phyloP scores from a whole-genome alignment of 202 grass and related monocot genomes.

The Carex sylvatica region DNA sequence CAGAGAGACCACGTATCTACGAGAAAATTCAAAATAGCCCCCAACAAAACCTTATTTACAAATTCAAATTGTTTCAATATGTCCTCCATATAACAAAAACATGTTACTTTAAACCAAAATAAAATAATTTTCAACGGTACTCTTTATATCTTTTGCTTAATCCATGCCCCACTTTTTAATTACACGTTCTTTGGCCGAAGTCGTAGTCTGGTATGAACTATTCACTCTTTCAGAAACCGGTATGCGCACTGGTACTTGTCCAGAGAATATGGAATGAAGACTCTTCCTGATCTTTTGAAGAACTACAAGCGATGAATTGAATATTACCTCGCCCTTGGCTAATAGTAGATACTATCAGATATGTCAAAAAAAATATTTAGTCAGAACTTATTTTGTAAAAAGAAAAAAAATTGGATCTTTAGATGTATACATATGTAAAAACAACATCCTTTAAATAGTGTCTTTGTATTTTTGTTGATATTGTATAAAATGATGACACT shows the following conservation, averaged over 20 bases:
- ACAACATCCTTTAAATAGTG: neutral
- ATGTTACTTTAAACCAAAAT: no score
- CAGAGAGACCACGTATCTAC: neutral
- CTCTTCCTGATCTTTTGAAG: conserved; percentile 42
- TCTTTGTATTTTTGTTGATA: neutral
- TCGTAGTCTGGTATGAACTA: conserved; percentile 24
- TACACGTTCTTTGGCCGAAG: conserved; percentile 63
- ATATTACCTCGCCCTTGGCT: conserved; percentile 57
- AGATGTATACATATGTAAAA: neutral
- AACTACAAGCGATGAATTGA: conserved; percentile 55
- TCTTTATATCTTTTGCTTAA: conserved; percentile 20
- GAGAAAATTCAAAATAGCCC: neutral
- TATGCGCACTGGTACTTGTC: conserved; percentile 3
- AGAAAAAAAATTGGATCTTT: neutral
- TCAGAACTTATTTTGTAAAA: neutral
- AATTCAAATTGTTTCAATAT: neutral
- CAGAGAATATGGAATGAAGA: conserved; percentile 29
- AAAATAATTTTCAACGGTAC: neutral
- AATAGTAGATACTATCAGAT: conserved; percentile 65
- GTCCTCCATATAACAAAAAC: neutral
- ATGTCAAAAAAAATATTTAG: conserved; percentile 13
- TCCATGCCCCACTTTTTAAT: conserved; percentile 63
- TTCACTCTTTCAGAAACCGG: conserved; percentile 25
- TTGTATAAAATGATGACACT: neutral
- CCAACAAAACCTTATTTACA: neutral